phyloP scores from a whole-genome alignment of 257 asterid genomes.

The Ligustrum vulgare region DNA sequence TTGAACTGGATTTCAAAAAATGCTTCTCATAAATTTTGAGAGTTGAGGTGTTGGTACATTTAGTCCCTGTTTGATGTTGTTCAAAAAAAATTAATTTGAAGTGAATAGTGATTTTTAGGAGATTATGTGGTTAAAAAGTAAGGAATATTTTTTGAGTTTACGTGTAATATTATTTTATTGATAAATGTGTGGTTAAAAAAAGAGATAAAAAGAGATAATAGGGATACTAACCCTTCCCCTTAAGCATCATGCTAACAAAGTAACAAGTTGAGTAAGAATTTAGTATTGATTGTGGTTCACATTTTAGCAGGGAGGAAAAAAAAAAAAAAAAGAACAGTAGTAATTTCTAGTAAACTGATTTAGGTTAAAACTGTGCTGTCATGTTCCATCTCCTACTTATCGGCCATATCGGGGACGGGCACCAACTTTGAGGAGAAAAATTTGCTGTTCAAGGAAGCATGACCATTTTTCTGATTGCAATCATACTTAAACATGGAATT shows the following conservation, averaged over 20 bases:
- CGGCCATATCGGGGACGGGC: background rate
- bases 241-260: background rate
- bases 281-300: slow-evolving; percentile 5
- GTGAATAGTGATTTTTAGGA: too few relatives aligned
- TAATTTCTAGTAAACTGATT: background rate
- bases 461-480: background rate
- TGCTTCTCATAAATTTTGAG: background rate
- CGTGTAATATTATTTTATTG: too few relatives aligned
- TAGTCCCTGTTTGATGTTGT: too few relatives aligned
- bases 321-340: background rate
- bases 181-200: too few relatives aligned
- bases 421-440: slow-evolving; percentile 8
- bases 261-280: background rate
- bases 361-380: background rate
- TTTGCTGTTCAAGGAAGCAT: slow-evolving; percentile 14
- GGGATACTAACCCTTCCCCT: slow-evolving; percentile 12
- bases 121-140: too few relatives aligned
- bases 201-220: too few relatives aligned
- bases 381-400: slow-evolving; percentile 11
- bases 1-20: slow-evolving; percentile 1
- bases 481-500: slow-evolving; percentile 6
- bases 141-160: too few relatives aligned
- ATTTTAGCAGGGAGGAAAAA: background rate
- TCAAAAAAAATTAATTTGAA: too few relatives aligned
- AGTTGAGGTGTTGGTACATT: background rate